Evolutionary conservation across 805 yeast species (phyloP), one percentile per base, ranked within the genome.

Genomic region (Lipomyces kockii): DNA sequence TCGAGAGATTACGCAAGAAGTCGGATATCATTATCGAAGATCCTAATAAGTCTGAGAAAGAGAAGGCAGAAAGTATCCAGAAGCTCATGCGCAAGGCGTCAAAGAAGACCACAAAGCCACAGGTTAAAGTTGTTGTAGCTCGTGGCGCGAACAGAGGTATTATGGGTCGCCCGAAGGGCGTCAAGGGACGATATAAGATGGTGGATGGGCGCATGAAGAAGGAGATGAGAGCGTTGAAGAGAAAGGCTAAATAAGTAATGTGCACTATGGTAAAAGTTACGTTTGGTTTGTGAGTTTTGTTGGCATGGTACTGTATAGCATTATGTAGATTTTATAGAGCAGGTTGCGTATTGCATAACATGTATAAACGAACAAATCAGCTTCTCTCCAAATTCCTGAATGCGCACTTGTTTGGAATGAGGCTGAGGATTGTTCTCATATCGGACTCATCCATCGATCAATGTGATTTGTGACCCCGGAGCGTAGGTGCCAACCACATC

Each of bases 181-280:
- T 95, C 73, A 92, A 88, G 79, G 99, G 99, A 81, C 92, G 91
- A 78, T 95, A 95, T 83, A 95, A 91, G 89, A 95, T 95, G 99
- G 98, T 95, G 74, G 99, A 95, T 80, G 98, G 98, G 83, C 91
- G 89, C 25, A 83, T 92, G 89, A 95, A 95, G 90, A 95, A 95
- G 79, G 99, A 95, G 81, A 93, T 90, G 84, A 84, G 99, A 73
- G 97, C 98, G 14, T 83, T 94, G 76, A 88, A 86, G 76, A 88
- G 98, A 78, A 91, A 93, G 73, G 90, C 92, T 32, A 95, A 37
- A 93, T 39, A 67, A 67, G 54, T 60, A 20, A 37, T n/a, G 9
- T 25, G 17, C 27, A 34, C 20, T 12, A 4, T 25, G 27, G 32
- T 52, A 25, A 9, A 20, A 5, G 55, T 20, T 22, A 11, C n/a